These are phyloP conservation scores for Boletellus ananas DNA, from an alignment of 768 basidiomycete species.

Conservation along the genomic window DNA sequence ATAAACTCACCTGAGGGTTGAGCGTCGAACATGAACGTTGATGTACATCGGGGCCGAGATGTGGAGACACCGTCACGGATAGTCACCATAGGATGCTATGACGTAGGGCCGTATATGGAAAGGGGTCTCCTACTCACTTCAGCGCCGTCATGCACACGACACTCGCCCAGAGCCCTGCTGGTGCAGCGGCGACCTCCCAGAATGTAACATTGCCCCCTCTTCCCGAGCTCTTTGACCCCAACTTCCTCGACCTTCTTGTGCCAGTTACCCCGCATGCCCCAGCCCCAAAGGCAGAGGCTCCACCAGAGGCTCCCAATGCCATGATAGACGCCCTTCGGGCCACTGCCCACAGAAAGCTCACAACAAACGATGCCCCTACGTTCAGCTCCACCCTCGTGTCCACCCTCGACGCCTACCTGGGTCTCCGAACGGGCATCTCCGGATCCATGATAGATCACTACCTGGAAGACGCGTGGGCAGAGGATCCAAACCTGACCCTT, in stretches of 20 bases:
- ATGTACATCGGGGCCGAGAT: too few relatives aligned
- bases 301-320: conserved; percentile 30
- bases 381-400: conserved; percentile 48
- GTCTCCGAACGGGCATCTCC: conserved; percentile 28
- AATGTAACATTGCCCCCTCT: conserved; percentile 51
- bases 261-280: conserved; percentile 26
- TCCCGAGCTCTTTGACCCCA: conserved; percentile 53
- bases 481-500: conserved; percentile 56
- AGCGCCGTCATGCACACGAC: background rate
- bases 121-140: too few relatives aligned
- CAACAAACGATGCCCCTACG: conserved; percentile 49
- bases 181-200: conserved; percentile 32
- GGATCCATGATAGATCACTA: conserved; percentile 27
- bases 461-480: conserved; percentile 52
- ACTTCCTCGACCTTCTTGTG: conserved; percentile 56
- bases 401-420: conserved; percentile 57
- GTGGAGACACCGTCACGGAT: too few relatives aligned
- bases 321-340: conserved; percentile 55
- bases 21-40: too few relatives aligned
- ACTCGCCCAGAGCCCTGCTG: background rate
- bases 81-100: too few relatives aligned
- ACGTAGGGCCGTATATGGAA: too few relatives aligned
- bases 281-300: background rate
- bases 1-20: too few relatives aligned
- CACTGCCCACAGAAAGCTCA: conserved; percentile 42